Base-by-base conservation (phyloP, 2,329 filamentous ascomycete species). In the Penicillium sp. region DNA sequence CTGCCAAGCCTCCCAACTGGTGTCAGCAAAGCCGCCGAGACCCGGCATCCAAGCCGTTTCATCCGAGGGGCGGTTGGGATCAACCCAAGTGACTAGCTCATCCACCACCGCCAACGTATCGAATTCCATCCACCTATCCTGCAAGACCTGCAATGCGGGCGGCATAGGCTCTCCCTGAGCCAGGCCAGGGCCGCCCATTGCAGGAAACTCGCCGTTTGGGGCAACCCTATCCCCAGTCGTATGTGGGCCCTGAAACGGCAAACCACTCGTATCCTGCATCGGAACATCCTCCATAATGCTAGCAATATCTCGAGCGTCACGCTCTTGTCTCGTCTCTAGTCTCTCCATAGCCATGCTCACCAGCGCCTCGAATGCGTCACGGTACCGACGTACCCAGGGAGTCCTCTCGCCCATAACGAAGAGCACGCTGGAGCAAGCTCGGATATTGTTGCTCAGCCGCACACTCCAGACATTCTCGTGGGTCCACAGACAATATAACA, bases 401-500 rank as follows among this genome's bases (percentile, higher is more conserved):
- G 33, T 35, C 11, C 33, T 16, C 16, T 35, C 33, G 16, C 33
- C 33, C 33, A 35, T 35, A 4, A 35, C 33, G 16, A 35, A 35
- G 3, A 35, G 33, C 5, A 35, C 33, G 33, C 33, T 35, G 10
- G 33, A 35, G 11, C 33, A 35, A 10, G 33, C 33, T 16, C 33
- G 33, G 16, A 35, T 35, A 19, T 35, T 35, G 33, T 35, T 35
- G 16, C 33, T 35, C 16, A 35, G 11, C 4, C 33, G 33, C 16
- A 35, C 33, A 35, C 33, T 35, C 33, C 33, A 35, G 16, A 35
- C 11, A 1, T 19, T 35, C 4, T 19, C 9, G 10, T 35, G 33
- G 2, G 33, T 35, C 33, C 43, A 46, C 10, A 46, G 22, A 27
- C 43, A 41, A 38, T 46, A 46, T 10, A 35, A 16, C 27, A 46